These are phyloP conservation scores for Arthrobotrys sinensis DNA, from an alignment of 2,329 filamentous ascomycete species.

Conservation along the genomic window DNA sequence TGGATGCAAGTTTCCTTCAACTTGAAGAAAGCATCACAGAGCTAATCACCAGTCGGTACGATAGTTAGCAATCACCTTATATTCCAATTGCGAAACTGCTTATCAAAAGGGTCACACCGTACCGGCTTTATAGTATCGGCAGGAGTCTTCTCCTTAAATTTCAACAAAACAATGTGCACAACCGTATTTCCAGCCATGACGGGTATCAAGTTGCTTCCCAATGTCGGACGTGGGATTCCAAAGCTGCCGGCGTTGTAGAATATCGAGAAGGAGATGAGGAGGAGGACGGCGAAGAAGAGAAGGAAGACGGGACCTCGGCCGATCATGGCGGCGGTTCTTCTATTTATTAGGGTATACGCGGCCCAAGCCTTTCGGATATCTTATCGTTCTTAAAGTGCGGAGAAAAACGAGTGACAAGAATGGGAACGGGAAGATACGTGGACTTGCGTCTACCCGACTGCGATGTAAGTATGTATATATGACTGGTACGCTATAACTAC, in stretches of 20 bases:
- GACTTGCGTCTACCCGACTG: slow-evolving; percentile 36
- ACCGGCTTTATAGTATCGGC: slow-evolving; percentile 42
- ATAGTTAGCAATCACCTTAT: slow-evolving; percentile 1
- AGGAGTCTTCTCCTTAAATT: slow-evolving; percentile 29
- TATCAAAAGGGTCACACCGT: neutral
- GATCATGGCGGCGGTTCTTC: slow-evolving; percentile 33
- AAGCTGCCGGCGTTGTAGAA: slow-evolving; percentile 52
- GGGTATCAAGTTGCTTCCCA: slow-evolving; percentile 5
- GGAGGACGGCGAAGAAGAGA: slow-evolving; percentile 57
- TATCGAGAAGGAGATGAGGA: slow-evolving; percentile 59
- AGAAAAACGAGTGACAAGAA: slow-evolving; percentile 21
- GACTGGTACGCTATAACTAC: neutral
- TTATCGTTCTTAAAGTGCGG: neutral
- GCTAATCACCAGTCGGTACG: slow-evolving; percentile 1
- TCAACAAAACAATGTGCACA: slow-evolving; percentile 55
- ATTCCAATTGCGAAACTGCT: neutral
- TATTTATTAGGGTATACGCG: slow-evolving; percentile 28
- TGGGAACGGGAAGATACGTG: neutral
- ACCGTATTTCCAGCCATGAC: slow-evolving; percentile 30
- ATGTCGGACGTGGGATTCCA: slow-evolving; percentile 1
- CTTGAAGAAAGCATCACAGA: slow-evolving; percentile 53
- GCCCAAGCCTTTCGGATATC: slow-evolving; percentile 5
- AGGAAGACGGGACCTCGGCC: slow-evolving; percentile 54
- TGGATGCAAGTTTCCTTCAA: slow-evolving; percentile 57
- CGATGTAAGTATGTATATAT: neutral